These are phyloP conservation scores for Abortiporus biennis DNA, from an alignment of 1,284 basidiomycete genomes.

Conservation along the genomic window DNA sequence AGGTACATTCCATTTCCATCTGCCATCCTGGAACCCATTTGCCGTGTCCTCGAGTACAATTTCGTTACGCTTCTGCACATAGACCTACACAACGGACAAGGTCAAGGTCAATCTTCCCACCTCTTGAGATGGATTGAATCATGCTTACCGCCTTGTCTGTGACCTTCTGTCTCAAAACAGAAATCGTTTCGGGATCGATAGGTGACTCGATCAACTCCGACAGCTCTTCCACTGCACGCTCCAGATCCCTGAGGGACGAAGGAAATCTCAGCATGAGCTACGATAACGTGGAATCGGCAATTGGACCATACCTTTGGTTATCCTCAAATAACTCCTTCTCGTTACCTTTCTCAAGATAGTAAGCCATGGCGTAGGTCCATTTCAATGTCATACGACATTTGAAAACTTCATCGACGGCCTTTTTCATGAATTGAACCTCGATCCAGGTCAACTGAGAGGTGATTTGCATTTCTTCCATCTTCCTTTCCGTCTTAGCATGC, in stretches of 20 bases:
- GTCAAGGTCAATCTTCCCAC: neutral
- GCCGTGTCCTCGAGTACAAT: slow-evolving; percentile 95
- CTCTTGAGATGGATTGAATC: neutral
- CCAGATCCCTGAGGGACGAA: slow-evolving; percentile 69
- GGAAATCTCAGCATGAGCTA: too few species aligned
- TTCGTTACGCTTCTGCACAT: slow-evolving; percentile 93
- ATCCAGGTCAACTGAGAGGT: slow-evolving; percentile 93
- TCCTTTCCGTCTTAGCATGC: slow-evolving; percentile 95
- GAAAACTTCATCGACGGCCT: slow-evolving; percentile 88
- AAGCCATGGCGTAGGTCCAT: slow-evolving; percentile 99
- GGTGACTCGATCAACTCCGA: slow-evolving; percentile 90
- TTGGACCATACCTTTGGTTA: slow-evolving; percentile 72
- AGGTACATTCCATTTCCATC: slow-evolving; percentile 71
- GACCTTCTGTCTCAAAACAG: slow-evolving; percentile 82
- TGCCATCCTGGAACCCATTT: slow-evolving; percentile 81
- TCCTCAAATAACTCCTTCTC: slow-evolving; percentile 97
- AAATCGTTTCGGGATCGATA: slow-evolving; percentile 82
- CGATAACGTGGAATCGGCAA: neutral
- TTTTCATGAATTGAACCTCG: slow-evolving; percentile 98
- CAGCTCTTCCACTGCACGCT: slow-evolving; percentile 92
- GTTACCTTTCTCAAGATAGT: slow-evolving; percentile 85
- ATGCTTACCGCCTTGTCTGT: slow-evolving; percentile 84
- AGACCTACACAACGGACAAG: slow-evolving; percentile 57
- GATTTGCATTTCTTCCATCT: slow-evolving; percentile 99
- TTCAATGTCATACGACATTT: slow-evolving; percentile 95